These are phyloP conservation scores for Lobosporangium transversale DNA, from an alignment of 192 early-diverging fungal species.

Conservation along the genomic window DNA sequence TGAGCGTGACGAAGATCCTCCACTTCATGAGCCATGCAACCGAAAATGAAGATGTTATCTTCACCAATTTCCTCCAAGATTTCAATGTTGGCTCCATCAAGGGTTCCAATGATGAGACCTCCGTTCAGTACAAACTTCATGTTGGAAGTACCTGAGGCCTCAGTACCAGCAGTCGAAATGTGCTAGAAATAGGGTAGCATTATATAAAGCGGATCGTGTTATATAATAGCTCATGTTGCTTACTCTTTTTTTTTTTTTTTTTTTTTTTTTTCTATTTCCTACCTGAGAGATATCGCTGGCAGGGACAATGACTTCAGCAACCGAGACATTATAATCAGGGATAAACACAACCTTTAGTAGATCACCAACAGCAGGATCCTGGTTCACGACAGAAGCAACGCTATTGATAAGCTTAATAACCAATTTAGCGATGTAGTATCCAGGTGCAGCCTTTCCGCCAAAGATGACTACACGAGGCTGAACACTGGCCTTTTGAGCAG, in stretches of 20 bases:
- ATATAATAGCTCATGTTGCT: too few relatives aligned
- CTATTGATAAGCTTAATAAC: constrained; percentile 99
- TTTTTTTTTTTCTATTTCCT: too few relatives aligned
- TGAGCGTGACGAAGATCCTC: constrained; percentile 94
- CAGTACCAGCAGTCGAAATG: constrained; percentile 98
- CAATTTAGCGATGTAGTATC: constrained; percentile 98
- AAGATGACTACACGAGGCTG: constrained; percentile 93
- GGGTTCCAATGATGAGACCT: constrained; percentile 96
- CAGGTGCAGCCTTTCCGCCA: constrained; percentile 96
- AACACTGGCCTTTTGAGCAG: constrained; percentile 69
- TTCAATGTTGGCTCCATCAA: constrained; percentile 99
- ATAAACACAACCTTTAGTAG: constrained; percentile 97
- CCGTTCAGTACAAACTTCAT: constrained; percentile 99
- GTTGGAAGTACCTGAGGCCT: constrained; percentile 99
- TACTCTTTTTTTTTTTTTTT: too few relatives aligned
- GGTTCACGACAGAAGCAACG: constrained; percentile 89
- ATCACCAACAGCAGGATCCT: constrained; percentile 81
- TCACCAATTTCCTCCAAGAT: constrained; percentile 96
- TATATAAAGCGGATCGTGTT: too few relatives aligned
- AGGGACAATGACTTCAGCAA: constrained; percentile 95
- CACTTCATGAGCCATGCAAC: constrained; percentile 88
- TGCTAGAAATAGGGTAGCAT: constrained; percentile 58
- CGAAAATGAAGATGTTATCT: constrained; percentile 99
- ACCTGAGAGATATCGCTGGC: constrained; percentile 97
- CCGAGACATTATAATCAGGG: constrained; percentile 98